Evolutionary conservation across 768 basidiomycete species (phyloP), one percentile per base, ranked within the genome.

Genomic region (Leccinum subgranulosum): DNA sequence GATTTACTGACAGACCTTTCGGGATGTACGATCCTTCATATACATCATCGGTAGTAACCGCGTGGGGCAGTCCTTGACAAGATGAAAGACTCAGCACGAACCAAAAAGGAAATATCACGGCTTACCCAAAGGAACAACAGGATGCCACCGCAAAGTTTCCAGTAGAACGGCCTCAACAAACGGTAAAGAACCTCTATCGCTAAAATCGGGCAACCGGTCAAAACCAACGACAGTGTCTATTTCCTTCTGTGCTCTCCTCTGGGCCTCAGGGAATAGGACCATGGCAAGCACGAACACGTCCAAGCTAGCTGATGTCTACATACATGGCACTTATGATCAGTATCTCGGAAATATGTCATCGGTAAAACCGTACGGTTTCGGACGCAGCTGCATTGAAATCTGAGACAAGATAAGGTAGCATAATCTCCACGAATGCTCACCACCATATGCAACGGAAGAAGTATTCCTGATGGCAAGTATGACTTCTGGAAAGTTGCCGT

Each of bases 271-370:
- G n/a, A 60, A 66, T 49, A 70, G 52, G 33, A 67, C 60, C 69
- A 70, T 70, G 10, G 66, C 60, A 14, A 71, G 70, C n/a, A 71
- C 25, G 53, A 71, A 68, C 12, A 69, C 54, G 0, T 58, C 49
- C 49, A 69, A 49, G 15, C 47, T 59, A 17, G 47, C 54, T 9
- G 67, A 61, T 21, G 69, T 71, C 68, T 70, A n/a, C 8, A 15
- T 29, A 19, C 17, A 45, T 43, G 36, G 1, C 21, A 31, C 2
- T 29, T 12, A 17, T 62, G 11, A 60, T 41, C 25, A 54, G n/a
- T 6, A 49, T 39, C 25, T 4, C 12, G 6, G 4, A 21, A 27
- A 45, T 10, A 14, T 51, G 14, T 15, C 11, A 45, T 29, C 9
- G 34, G 54, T 31, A 49, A 25, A n/a, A 45, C 39, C 69, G 31